Percentiles rank a stretch among this genome's conserved stretches.
phyloP scores from a whole-genome alignment of 495 filamentous ascomycete species.

The Pyrenula aspistea region DNA sequence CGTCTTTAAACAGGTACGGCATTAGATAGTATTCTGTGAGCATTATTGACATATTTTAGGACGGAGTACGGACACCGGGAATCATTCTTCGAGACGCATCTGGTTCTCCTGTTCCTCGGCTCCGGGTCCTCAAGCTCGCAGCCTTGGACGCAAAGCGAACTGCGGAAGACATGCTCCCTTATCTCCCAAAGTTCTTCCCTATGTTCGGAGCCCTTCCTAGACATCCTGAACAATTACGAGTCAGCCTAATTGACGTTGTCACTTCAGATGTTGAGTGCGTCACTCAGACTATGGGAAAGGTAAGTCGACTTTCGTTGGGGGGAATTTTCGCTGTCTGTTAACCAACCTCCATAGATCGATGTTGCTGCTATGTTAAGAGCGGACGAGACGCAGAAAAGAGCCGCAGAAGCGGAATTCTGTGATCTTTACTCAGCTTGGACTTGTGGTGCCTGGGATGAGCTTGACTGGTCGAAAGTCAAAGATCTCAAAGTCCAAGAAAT shows the following conservation, averaged over 20 bases:
- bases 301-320: no score
- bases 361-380: constrained; percentile 13
- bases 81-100: constrained; percentile 67
- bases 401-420: constrained; percentile 48
- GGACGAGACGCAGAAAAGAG: constrained; percentile 21
- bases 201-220: constrained; percentile 48
- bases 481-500: constrained; percentile 65
- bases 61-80: constrained; percentile 67
- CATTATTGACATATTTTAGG: constrained; percentile 23
- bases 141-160: constrained; percentile 49
- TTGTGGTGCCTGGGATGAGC: constrained; percentile 65
- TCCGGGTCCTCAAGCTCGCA: constrained; percentile 69
- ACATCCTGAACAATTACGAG: constrained; percentile 40
- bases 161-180: constrained; percentile 69
- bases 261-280: constrained; percentile 69
- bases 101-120: constrained; percentile 43
- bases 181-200: constrained; percentile 51
- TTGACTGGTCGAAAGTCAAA: constrained; percentile 69
- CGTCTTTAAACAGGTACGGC: constrained; percentile 50
- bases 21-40: neutral
- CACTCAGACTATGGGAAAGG: constrained; percentile 58
- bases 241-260: constrained; percentile 52
- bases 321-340: no score
- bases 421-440: constrained; percentile 59
- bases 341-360: constrained; percentile 16